Evolutionary conservation across 2,329 filamentous ascomycete species (phyloP).

Genomic region (Phyllosticta citribraziliensis): DNA sequence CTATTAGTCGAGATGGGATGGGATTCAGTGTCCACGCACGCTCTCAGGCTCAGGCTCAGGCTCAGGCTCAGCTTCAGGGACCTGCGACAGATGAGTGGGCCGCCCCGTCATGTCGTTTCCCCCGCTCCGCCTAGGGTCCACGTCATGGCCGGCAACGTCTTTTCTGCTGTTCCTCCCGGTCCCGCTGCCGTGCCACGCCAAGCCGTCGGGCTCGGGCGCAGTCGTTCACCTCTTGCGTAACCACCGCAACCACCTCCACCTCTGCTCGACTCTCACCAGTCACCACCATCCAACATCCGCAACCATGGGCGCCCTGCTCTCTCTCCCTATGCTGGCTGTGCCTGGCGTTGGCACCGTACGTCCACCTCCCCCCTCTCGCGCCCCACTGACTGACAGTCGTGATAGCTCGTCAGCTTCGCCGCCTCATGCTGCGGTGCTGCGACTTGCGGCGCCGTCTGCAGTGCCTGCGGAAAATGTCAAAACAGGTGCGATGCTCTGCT

Average conservation of each 20-base stretch:
- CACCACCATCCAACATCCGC: constrained; percentile 13
- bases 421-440: constrained; percentile 94
- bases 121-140: background rate
- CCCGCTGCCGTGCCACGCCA: background rate
- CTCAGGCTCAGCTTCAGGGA: background rate
- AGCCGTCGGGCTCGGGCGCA: background rate
- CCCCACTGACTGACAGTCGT: constrained; percentile 18
- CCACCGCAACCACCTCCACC: background rate
- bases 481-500: constrained; percentile 56
- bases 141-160: background rate
- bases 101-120: background rate
- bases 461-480: constrained; percentile 90
- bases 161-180: too few species aligned
- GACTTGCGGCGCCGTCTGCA: constrained; percentile 92
- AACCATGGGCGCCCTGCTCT: constrained; percentile 81
- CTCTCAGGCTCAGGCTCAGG: too few species aligned
- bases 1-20: background rate
- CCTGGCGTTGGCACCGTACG: constrained; percentile 79
- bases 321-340: constrained; percentile 77
- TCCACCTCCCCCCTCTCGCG: constrained; percentile 16
- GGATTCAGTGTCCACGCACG: background rate
- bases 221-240: constrained; percentile 6
- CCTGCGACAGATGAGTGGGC: background rate
- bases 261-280: background rate
- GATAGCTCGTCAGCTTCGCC: constrained; percentile 62